Evolutionary conservation across 129 eudicot genomes (phyloP).

Genomic region (Gnaphalium uliginosum): DNA sequence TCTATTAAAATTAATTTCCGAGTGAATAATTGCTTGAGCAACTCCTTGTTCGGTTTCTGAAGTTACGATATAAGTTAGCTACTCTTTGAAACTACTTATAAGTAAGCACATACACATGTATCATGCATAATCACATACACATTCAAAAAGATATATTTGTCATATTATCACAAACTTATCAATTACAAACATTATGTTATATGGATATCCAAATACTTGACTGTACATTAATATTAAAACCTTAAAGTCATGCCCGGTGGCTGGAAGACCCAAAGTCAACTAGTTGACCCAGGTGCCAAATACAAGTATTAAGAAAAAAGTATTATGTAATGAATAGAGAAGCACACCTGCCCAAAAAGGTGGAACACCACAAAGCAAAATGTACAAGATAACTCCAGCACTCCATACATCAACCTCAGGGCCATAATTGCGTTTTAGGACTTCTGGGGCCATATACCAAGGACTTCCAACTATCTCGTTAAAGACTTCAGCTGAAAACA

Average conservation of each 20-base stretch:
- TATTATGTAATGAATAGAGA: not conserved
- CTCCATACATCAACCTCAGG: constrained; percentile 91
- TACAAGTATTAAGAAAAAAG: not conserved
- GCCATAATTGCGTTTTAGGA: constrained; percentile 71
- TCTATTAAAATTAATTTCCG: constrained; percentile 63
- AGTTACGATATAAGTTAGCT: not conserved
- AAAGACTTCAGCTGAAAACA: constrained; percentile 53
- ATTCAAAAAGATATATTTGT: no score
- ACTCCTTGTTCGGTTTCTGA: constrained; percentile 92
- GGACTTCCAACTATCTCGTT: constrained; percentile 91
- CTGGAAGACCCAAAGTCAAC: not conserved
- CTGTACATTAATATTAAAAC: no score
- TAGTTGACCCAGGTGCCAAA: not conserved
- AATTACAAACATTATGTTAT: not conserved
- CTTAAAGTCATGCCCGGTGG: no score
- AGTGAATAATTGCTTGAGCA: constrained; percentile 81
- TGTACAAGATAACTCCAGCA: constrained; percentile 85
- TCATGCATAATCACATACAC: no score
- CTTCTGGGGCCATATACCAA: constrained; percentile 93
- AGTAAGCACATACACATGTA: not conserved
- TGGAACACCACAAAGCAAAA: constrained; percentile 87
- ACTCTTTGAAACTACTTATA: not conserved
- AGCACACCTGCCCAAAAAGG: constrained; percentile 92
- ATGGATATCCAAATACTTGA: not conserved
- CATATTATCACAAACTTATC: not conserved